Conservation (phyloP, 2,329 filamentous ascomycete genomes). For the Cladosporium sphaerospermum region DNA sequence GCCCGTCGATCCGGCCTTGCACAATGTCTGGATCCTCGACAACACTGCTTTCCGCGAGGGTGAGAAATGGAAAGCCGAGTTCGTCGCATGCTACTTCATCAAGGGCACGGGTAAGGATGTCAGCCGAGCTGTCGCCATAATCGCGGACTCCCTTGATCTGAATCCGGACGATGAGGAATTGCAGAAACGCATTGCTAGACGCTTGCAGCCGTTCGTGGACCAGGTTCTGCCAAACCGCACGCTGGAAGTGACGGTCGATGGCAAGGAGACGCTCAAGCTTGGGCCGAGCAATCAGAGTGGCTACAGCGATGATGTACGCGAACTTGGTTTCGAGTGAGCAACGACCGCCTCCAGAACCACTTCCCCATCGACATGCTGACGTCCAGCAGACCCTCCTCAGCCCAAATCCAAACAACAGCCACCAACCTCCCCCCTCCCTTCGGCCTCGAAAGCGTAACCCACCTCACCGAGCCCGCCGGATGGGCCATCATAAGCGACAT, state of each 20-base stretch:
- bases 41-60: conserved; percentile 68
- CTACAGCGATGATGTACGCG: conserved; percentile 26
- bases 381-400: background rate
- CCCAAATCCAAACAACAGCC: conserved; percentile 18
- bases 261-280: conserved; percentile 30
- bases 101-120: conserved; percentile 62
- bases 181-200: conserved; percentile 59
- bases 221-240: conserved; percentile 64
- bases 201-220: conserved; percentile 73
- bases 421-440: conserved; percentile 30
- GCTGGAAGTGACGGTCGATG: conserved; percentile 57
- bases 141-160: conserved; percentile 65
- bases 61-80: conserved; percentile 68
- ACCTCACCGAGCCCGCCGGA: conserved; percentile 68
- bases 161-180: conserved; percentile 41
- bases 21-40: conserved; percentile 84
- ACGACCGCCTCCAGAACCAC: background rate
- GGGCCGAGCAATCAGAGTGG: conserved; percentile 30
- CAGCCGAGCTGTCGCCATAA: conserved; percentile 60
- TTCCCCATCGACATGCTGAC: background rate
- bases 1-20: conserved; percentile 52
- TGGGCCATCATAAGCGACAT: conserved; percentile 87
- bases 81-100: conserved; percentile 75
- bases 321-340: conserved; percentile 23
- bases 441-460: conserved; percentile 57